Evolutionary conservation across 768 basidiomycete species (phyloP), one percentile per base, ranked within the genome.

Genomic region (Lactifluus pinguis): DNA sequence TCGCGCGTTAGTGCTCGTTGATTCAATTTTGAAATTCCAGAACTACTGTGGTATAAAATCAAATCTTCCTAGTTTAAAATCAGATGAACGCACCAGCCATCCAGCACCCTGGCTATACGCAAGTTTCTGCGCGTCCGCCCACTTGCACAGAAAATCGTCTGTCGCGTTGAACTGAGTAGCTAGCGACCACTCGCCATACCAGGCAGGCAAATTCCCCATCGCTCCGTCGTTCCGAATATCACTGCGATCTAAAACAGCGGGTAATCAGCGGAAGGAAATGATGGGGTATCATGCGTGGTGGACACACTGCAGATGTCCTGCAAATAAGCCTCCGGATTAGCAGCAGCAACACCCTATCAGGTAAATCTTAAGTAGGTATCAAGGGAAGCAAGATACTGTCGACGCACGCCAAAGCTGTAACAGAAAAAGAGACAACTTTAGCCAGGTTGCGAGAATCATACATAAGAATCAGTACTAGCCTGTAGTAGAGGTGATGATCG

Each of bases 1-100:
- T 14, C 85, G 74, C 32, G 79, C 77, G n/a, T 77, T 70, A 63
- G 76, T 76, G 7, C 58, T 56, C 2, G 83, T 85, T 42, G 72
- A 78, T 70, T 89, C 88, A 6, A 83, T 76, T 67, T 85, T 86
- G 76, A 89, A 89, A 71, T 82, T 87, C 87, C 87, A 89, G 70
- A 77, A 84, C 82, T 59, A 29, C 81, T 6, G 53, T 7, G 3
- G 30, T 39, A 14, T 32, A 30, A 15, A 41, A 49, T 6, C 10
- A 19, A 25, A 11, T 2, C 3, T 17, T 6, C 4, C 41, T 19
- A 15, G 6, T 25, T 25, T 25, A 25, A 2, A 7, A 42, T 34
- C 10, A 21, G 34, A 6, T 19, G 17, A 2, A 76, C 83, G 72
- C 64, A 86, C 85, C 44, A 87, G 76, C 85, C 86, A 88, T 32